Percentiles rank a stretch among this genome's conserved stretches.
Evolutionary conservation across 768 basidiomycete genomes (phyloP).

Genomic region (Panaeolus cyanescens): DNA sequence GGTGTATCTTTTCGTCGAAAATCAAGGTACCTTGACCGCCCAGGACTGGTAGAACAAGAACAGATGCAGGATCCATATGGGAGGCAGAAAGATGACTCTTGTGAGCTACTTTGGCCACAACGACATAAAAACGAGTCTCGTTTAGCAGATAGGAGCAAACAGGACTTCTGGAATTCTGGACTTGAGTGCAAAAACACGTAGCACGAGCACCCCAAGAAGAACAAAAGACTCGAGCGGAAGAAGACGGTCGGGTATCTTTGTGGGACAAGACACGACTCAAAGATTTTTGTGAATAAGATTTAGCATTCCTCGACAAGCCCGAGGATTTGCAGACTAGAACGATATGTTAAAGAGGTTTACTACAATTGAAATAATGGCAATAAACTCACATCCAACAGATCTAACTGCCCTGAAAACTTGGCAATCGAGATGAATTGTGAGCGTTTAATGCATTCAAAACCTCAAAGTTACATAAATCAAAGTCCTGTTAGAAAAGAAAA

Average conservation of each 20-base stretch:
- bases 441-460: constrained; percentile 2
- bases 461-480: neutral
- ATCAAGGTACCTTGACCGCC: constrained; percentile 54
- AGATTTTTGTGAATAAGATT: neutral
- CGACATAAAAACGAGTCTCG: neutral
- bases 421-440: constrained; percentile 1
- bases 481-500: neutral
- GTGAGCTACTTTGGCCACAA: neutral
- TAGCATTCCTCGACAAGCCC: constrained; percentile 1
- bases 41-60: constrained; percentile 49
- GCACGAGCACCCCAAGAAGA: neutral
- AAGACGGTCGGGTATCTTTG: neutral
- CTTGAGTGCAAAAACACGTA: neutral
- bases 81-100: neutral
- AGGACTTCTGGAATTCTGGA: neutral
- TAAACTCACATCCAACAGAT: neutral
- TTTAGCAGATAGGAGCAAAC: neutral
- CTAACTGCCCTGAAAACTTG: constrained; percentile 2
- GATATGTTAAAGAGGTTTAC: neutral
- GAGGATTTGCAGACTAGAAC: neutral
- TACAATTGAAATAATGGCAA: neutral
- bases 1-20: constrained; percentile 31
- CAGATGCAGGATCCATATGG: neutral
- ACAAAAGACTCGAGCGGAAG: neutral
- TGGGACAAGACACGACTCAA: neutral